These are phyloP conservation scores for Rhizopogon rudus DNA, from an alignment of 768 basidiomycete species.

Conservation along the genomic window DNA sequence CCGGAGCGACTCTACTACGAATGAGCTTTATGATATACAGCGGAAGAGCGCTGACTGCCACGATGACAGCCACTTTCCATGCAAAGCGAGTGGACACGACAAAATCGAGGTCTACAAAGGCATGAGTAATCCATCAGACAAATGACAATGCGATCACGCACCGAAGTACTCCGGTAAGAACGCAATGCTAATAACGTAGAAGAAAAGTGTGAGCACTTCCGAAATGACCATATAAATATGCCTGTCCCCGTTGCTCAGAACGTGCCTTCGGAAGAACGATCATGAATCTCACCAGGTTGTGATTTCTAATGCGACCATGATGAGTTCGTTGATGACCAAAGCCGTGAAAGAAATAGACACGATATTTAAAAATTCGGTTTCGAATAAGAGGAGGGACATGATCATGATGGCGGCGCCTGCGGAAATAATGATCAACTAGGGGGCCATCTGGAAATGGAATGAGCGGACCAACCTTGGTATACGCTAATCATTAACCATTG, in stretches of 20 bases:
- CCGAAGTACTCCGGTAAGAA: constrained; percentile 98
- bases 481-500: constrained; percentile 96
- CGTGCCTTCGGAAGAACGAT: not conserved
- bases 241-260: constrained; percentile 37
- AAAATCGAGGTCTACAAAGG: constrained; percentile 75
- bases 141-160: constrained; percentile 33
- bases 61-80: constrained; percentile 95
- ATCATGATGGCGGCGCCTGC: constrained; percentile 98
- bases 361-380: constrained; percentile 96
- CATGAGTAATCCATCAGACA: constrained; percentile 1
- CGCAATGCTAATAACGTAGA: constrained; percentile 88
- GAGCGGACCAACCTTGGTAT: constrained; percentile 72
- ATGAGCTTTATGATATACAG: constrained; percentile 88
- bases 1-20: constrained; percentile 82
- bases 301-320: constrained; percentile 98
- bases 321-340: constrained; percentile 91
- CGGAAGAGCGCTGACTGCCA: constrained; percentile 90
- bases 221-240: constrained; percentile 94
- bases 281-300: constrained; percentile 75
- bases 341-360: constrained; percentile 98
- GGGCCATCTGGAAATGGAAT: not conserved
- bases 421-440: not conserved
- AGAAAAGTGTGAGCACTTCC: constrained; percentile 80
- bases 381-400: constrained; percentile 91
- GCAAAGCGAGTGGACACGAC: constrained; percentile 84